phyloP scores from a whole-genome alignment of 306 rosid species.

The Inga oerstediana region DNA sequence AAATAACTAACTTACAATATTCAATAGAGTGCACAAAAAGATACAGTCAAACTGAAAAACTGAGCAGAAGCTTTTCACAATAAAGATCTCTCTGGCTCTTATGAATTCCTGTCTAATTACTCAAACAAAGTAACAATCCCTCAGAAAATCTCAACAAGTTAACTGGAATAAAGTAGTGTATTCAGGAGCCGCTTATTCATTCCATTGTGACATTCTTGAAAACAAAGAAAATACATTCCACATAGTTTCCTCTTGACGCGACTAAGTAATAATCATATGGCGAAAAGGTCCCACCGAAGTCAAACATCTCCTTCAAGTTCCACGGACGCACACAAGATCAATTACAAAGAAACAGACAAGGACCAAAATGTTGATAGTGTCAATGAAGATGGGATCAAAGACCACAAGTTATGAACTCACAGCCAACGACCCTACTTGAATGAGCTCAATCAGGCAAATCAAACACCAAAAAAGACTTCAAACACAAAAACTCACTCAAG shows the following conservation, averaged over 20 bases:
- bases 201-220: background rate
- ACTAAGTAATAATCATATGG: background rate
- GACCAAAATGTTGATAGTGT: background rate
- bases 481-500: background rate
- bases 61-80: background rate
- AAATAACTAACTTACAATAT: background rate
- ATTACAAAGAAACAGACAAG: background rate
- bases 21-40: background rate
- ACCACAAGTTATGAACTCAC: background rate
- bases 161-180: background rate
- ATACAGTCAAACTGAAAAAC: background rate
- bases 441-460: slow-evolving; percentile 2
- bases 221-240: background rate
- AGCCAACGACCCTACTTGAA: background rate
- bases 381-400: background rate
- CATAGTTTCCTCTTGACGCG: background rate
- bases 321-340: background rate
- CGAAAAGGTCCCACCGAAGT: background rate
- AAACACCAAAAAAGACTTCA: background rate
- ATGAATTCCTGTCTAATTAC: background rate
- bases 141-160: background rate
- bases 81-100: background rate
- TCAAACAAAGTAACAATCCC: background rate
- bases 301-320: background rate
- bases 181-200: background rate